A percentile compares a stretch with the other conserved stretches of the same genome.
These are phyloP conservation scores for Liquidambar formosana DNA, from an alignment of 164 flowering plant species.

Conservation along the genomic window DNA sequence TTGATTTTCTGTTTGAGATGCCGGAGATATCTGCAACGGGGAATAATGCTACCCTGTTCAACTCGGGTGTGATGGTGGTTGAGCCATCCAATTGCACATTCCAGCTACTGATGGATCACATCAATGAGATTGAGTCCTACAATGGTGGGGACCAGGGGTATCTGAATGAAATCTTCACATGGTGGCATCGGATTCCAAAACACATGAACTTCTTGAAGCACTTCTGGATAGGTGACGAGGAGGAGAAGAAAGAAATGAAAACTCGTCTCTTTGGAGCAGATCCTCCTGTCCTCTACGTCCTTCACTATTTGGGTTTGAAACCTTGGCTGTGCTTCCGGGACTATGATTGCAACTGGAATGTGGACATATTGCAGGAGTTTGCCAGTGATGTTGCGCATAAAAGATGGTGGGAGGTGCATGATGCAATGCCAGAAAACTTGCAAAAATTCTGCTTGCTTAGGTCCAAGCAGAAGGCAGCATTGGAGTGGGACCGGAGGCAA, in stretches of 20 bases:
- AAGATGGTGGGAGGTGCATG: slow-evolving; percentile 93
- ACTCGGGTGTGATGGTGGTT: slow-evolving; percentile 91
- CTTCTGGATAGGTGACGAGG: slow-evolving; percentile 83
- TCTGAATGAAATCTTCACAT: slow-evolving; percentile 82
- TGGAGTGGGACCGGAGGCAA: slow-evolving; percentile 93
- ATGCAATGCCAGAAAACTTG: slow-evolving; percentile 79
- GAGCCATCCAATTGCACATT: slow-evolving; percentile 94
- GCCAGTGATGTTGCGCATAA: slow-evolving; percentile 86
- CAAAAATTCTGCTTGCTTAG: slow-evolving; percentile 77
- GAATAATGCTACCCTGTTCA: slow-evolving; percentile 85
- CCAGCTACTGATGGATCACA: slow-evolving; percentile 78
- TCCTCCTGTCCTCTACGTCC: slow-evolving; percentile 81
- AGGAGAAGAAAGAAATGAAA: slow-evolving; percentile 65
- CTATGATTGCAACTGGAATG: slow-evolving; percentile 94
- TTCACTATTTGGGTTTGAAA: slow-evolving; percentile 83
- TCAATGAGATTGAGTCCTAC: slow-evolving; percentile 82
- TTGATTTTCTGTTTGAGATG: slow-evolving; percentile 84
- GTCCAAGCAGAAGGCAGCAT: slow-evolving; percentile 79
- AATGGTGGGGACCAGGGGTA: slow-evolving; percentile 98
- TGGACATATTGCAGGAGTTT: slow-evolving; percentile 72
- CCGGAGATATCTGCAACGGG: slow-evolving; percentile 89
- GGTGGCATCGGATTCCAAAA: slow-evolving; percentile 97
- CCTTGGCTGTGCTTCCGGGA: slow-evolving; percentile 98
- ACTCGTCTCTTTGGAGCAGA: slow-evolving; percentile 75
- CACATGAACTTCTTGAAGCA: slow-evolving; percentile 94